Evolutionary conservation across 345 rosid species (phyloP), one percentile per base, ranked within the genome.

Genomic region (Punica granatum): DNA sequence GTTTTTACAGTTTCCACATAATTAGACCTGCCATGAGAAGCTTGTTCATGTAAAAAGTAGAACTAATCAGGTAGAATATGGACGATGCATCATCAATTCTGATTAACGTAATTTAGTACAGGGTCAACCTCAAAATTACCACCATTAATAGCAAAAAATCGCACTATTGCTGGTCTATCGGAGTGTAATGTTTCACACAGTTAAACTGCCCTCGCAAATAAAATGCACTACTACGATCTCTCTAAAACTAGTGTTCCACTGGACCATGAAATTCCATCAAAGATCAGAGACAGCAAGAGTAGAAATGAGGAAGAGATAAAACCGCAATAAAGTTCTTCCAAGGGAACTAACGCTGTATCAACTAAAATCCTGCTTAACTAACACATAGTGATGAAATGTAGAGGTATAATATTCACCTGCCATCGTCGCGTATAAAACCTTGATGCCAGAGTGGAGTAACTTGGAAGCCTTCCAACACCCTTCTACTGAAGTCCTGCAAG

Each of bases 391-490:
- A 3, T 33, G 63, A 49, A 13, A 36, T 44, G 28, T 15, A 26
- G n/a, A 67, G 62, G 34, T 23, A 62, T 41, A 62, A 62, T 58
- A 36, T 37, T 39, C 53, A 56, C 93, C 90, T 82, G 75, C 90
- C 93, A 78, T 85, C 88, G 75, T 90, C 96, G 58, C 78, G 68
- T 74, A 93, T 90, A 75, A 78, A 87, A 69, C 98, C 98, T 86
- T 93, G 97, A 80, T 93, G 82, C 97, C 98, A 93, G 67, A 87
- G 67, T 71, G 98, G 98, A 66, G 80, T 90, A 59, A 82, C 97
- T 85, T 93, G 98, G 76, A 90, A 93, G 51, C 98, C 98, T 86
- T 93, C 87, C 15, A 67, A 74, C 30, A 93, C 96, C 72, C 84
- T 83, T 62, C 54, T 71, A 60, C 81, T 84, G 66, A 93, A 93